Evolutionary conservation across 805 yeast genomes (phyloP), one percentile per base, ranked within the genome.

Genomic region (Starmerella floricola): DNA sequence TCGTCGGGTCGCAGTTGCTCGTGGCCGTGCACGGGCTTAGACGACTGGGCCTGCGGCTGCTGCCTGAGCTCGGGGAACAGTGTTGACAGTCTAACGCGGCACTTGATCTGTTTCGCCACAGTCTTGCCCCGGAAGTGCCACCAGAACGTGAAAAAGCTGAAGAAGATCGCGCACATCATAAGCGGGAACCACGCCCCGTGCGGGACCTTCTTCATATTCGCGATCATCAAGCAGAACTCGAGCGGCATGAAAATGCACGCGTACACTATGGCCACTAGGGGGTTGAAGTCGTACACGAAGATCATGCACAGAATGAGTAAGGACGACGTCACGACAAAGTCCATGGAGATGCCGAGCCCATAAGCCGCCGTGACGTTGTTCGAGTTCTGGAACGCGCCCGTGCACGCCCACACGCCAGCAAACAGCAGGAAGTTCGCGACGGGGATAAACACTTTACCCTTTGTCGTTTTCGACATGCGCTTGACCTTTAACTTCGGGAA

Each of bases 141-240:
- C 78, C 78, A 73, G 43, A 64, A 58, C 4, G 57, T 34, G 31
- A 73, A 61, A 42, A 68, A 66, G 0, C 44, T 30, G 45, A 64
- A 58, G 33, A 62, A 53, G 3, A 71, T n/a, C 2, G 55, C 58
- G 6, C 72, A 55, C 55, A 72, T 62, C 61, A 67, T 58, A 26
- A 74, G 55, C 1, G 79, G 74, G 51, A 74, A 73, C 80, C 79
- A 74, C 1, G 78, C 80, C 30, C 79, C 80, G 46, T 70, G 72
- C 0, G 70, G 67, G 2, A 74, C 66, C 54, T 74, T 74, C 49
- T 62, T 66, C 49, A 71, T 48, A 41, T 72, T 74, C 3, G 78
- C 66, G 40, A 66, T 57, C 15, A 74, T 62, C 51, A 73, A 57
- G 32, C 65, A 55, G 32, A 61, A 48, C 50, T 74, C 79, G 28